Evolutionary conservation across 805 yeast species (phyloP), one percentile per base, ranked within the genome.

Genomic region (Lipomyces mesembrius): DNA sequence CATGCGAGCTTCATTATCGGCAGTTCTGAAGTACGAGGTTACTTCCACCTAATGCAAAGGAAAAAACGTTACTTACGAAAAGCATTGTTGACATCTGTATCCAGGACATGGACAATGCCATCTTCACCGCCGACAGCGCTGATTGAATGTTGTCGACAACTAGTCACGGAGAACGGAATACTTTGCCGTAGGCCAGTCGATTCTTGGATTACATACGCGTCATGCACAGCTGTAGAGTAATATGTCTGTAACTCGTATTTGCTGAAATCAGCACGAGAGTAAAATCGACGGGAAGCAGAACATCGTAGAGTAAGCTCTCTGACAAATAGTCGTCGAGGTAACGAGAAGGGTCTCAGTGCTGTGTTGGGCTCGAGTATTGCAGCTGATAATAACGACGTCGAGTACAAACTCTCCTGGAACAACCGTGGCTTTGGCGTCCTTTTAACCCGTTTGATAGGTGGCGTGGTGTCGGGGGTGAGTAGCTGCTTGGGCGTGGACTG

Each of bases 111-210:
- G 5, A 68, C 69, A 22, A 54, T 29, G 1, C 71, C 71, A 22
- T 20, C 53, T 46, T 68, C 69, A 49, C 66, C 71, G 20, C 69
- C 66, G 1, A 68, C 53, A 2, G 62, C 71, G 35, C 60, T 34
- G 3, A 67, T n/a, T 4, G 62, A 51, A 14, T 53, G 32, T n/a
- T 37, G 52, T 17, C 39, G 34, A 37, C 65, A 62, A 35, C 64
- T 59, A 1, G 69, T 29, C 25, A 66, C 29, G 3, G 65, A 49
- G 37, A 66, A 66, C 37, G 69, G 69, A 11, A 55, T 29, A 54
- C 58, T 43, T n/a, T 29, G 34, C 9, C 34, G 34, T 9, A 29
- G n/a, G 0, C 34, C 29, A 5, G 27, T 29, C 17, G 39, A 32
- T 25, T 57, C 54, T 11, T 34, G 27, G 17, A 65, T 58, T 12